Evolutionary conservation across 768 basidiomycete genomes (phyloP), one percentile per base, ranked within the genome.

Genomic region (Pleurotus eryngii): DNA sequence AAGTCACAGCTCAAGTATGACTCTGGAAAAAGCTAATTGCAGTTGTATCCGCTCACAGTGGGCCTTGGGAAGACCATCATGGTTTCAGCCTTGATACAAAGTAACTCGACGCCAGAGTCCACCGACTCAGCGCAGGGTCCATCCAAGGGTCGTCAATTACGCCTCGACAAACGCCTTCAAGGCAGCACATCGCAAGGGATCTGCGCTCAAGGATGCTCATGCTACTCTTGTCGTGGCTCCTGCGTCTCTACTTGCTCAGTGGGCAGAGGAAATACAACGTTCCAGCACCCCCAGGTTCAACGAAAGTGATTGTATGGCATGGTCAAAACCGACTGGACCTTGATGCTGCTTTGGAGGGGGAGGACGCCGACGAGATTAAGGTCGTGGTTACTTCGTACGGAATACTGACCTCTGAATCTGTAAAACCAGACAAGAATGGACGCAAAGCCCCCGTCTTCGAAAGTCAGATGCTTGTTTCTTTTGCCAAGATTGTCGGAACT

Each of bases 61-160:
- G 92, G 92, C n/a, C 89, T 95, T 84, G 93, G 93, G 5, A 95
- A 95, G 74, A 93, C 92, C 0, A 94, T 95, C 61, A 95, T 95
- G 91, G 70, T 97, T 35, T 91, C 94, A 1, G 86, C 92, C 8
- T 81, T 97, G 51, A 89, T 97, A 22, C 94, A 95, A 60, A 86
- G 84, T 9, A 92, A 88, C 61, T 81, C 79, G 46, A 80, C 74
- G 4, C 70, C 76, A 3, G 77, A 83, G 18, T 65, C 73, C 17
- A 68, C 72, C 9, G 63, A 69, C n/a, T 64, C 66, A 1, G 66
- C 70, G 11, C 57, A 65, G 14, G 61, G 67, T 3, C 56, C 59
- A 2, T 63, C 67, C 48, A 86, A 80, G 57, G 70, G 70, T 4
- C 81, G 81, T 37, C 88, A 87, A 66, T 68, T 86, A 26, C 85